A percentile compares a stretch with the other conserved stretches of the same genome.
phyloP scores from a whole-genome alignment of 345 rosid genomes.

The Heritiera fomes region DNA sequence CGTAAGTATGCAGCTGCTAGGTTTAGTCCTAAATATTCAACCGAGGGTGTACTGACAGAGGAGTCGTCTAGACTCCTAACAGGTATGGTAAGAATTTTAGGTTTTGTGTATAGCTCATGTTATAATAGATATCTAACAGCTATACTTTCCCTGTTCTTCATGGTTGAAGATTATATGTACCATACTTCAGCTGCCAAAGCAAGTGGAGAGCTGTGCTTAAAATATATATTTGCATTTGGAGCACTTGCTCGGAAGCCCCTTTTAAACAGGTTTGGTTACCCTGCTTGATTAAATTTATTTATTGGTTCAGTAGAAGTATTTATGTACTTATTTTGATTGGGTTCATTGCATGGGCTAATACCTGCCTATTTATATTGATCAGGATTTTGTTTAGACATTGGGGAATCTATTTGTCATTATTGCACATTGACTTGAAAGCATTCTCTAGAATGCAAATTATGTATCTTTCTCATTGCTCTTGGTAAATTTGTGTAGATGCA shows the following conservation, averaged over 20 bases:
- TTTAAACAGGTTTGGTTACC: conserved; percentile 61
- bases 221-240: conserved; percentile 88
- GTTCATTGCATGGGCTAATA: neutral
- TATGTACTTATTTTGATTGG: neutral
- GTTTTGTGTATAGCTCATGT: neutral
- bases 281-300: conserved; percentile 4
- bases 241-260: conserved; percentile 89
- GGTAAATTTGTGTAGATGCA: neutral
- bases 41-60: conserved; percentile 55
- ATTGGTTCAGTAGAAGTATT: neutral
- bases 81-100: conserved; percentile 39
- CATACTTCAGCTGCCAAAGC: conserved; percentile 94
- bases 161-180: conserved; percentile 67
- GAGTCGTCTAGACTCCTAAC: conserved; percentile 75
- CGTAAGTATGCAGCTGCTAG: conserved; percentile 74
- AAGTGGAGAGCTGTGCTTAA: conserved; percentile 96
- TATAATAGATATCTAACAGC: conserved; percentile 22
- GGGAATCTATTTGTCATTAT: neutral
- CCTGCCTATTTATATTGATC: neutral
- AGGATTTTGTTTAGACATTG: neutral
- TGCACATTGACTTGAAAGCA: neutral
- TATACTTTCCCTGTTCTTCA: conserved; percentile 6
- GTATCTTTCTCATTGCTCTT: neutral
- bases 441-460: neutral
- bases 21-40: conserved; percentile 61